Percentiles rank a stretch among this genome's conserved stretches.
phyloP scores from a whole-genome alignment of 2,329 filamentous ascomycete genomes.

The Aspergillus alliaceus region DNA sequence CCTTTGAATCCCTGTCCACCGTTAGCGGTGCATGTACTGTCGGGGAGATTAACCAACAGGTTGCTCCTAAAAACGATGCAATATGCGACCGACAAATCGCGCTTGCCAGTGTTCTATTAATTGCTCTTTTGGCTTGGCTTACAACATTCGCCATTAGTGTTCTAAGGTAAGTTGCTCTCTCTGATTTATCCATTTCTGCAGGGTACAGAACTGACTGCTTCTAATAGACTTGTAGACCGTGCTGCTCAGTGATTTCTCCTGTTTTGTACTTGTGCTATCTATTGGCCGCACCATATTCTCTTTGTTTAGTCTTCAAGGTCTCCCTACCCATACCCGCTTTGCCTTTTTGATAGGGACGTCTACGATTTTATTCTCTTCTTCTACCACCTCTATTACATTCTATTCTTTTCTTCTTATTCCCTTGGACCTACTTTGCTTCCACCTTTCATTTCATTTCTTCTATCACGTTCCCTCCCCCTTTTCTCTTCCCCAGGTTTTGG shows the following conservation, averaged over 20 bases:
- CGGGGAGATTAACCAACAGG: conserved; percentile 36
- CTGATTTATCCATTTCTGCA: background rate
- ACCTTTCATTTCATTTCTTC: background rate
- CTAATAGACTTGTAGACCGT: conserved; percentile 39
- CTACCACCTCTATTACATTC: background rate
- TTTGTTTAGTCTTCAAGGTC: no score
- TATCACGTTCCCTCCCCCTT: background rate
- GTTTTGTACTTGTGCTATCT: background rate
- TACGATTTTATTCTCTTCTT: background rate
- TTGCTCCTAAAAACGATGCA: conserved; percentile 38
- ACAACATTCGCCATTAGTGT: conserved; percentile 86
- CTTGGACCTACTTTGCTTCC: no score
- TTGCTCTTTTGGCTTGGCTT: conserved; percentile 86
- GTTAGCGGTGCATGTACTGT: conserved; percentile 59
- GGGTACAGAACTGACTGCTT: conserved; percentile 24
- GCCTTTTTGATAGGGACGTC: background rate
- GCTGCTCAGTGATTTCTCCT: conserved; percentile 19
- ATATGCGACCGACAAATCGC: conserved; percentile 68
- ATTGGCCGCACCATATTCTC: background rate
- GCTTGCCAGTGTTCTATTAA: conserved; percentile 73
- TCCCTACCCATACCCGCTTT: no score
- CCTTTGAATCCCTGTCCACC: conserved; percentile 77
- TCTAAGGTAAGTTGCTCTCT: conserved; percentile 54
- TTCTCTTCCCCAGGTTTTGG: background rate
- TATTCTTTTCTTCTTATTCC: background rate